Base-by-base conservation (phyloP, 768 basidiomycete species). In the Lactarius quietus region DNA sequence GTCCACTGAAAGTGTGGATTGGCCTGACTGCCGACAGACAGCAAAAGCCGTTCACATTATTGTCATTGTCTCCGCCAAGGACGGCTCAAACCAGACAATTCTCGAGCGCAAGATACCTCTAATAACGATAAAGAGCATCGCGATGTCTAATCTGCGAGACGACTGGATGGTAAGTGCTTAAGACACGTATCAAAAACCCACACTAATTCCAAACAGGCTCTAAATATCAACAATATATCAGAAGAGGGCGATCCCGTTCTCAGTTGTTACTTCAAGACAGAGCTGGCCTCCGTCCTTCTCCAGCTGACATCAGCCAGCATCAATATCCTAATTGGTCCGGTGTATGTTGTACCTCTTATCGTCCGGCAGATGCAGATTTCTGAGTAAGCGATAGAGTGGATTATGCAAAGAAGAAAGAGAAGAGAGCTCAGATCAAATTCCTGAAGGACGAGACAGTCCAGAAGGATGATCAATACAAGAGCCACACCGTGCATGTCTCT, bases 331-430 rank as follows among this genome's bases (percentile, higher is more conserved):
- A 85, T 98, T 68, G 84, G 84, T 0, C 89, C 95, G 20, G 83
- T 82, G 95, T 96, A 73, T 70, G 93, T 78, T 28, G 62, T 41
- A 20, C 20, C 33, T 31, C 70, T n/a, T 12, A 28, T 48, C 51
- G 58, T 7, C 43, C 52, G 38, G n/a, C 23, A 14, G 15, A 29
- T 36, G n/a, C 23, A 14, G 15, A 29, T 36, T 51, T 33, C 60
- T 43, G 66, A 36, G n/a, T 45, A 48, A 26, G 64, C 23, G n/a
- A 0, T 62, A 98, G 92, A 9, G 78, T 98, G 65, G 86, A 92
- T 63, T 98, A 98, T 75, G 81, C 82, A 48, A 98, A 99, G 83
- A 99, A 99, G 84, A 98, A 94, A 78, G 95, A 95, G 68, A 99
- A 98, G 79, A 86, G 86, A 72, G 86, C 89, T 5, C 81, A 85